Base-by-base conservation (phyloP, 768 basidiomycete genomes). In the Kwoniella heveanensis region DNA sequence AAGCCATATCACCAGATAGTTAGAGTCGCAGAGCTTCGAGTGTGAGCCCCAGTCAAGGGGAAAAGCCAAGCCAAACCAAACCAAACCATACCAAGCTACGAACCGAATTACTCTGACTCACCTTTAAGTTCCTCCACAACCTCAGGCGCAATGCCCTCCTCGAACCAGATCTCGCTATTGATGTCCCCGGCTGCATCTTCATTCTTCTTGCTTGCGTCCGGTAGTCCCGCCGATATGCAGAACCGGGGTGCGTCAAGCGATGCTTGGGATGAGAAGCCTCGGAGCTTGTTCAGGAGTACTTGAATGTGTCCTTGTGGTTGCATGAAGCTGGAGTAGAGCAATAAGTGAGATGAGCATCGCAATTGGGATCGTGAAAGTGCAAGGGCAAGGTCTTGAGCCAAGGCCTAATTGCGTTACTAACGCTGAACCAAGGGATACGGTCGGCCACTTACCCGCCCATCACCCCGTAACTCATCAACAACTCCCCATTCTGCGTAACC, bases 221-320 rank as follows among this genome's bases (percentile, higher is more conserved):
- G 89, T 60, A 84, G 84, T 25, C 89, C 90, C 19, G 91, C 86
- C 15, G 92, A 93, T 62, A 98, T 97, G 77, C 94, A 98, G 82
- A 98, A 96, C 15, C 95, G 87, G 9, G 94, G 95, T 0, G 92
- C 89, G 80, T 97, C 95, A 37, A 99, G 85, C 15, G 93, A 90
- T 2, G 90, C 87, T 81, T 99, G 96, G 0, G 87, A 85, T 1
- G 88, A 89, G 78, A 87, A 91, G 1, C 94, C 94, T 50, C 92
- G 86, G 26, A 97, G 84, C 55, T 96, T 85, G 76, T 93, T 96
- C 27, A 97, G 80, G 25, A 98, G 83, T 7, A 97, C 93, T 80
- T 99, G 96, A 2, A 98, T 85, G 70, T 98, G 95, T 0, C 96
- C 94, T 83, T 95, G 93, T 1, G 95, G 95, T 86, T 96, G 81